Conservation (phyloP, 192 early-diverging fungal species). For the Backusella westeae region DNA sequence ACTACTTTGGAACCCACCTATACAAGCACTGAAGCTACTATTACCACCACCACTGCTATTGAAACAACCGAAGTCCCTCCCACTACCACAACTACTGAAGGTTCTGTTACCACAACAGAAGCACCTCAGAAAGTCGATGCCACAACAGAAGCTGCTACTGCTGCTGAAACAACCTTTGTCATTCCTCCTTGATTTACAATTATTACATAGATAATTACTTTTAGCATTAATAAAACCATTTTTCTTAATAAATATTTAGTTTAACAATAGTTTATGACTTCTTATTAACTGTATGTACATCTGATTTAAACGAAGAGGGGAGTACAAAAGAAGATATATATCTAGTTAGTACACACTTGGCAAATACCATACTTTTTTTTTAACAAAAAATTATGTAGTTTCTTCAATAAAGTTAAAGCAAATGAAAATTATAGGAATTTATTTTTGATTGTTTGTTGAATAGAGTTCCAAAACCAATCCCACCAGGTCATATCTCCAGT, state of each 20-base stretch:
- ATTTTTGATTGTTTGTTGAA: not conserved
- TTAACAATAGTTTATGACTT: not conserved
- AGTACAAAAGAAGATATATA: too few relatives aligned
- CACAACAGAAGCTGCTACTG: not conserved
- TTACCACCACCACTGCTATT: not conserved
- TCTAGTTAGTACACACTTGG: not conserved
- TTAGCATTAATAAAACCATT: not conserved
- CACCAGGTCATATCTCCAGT: conserved; percentile 1
- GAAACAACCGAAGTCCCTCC: not conserved
- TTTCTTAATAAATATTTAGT: not conserved
- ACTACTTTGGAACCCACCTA: not conserved
- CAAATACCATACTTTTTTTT: not conserved
- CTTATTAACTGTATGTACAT: too few relatives aligned
- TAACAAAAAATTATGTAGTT: not conserved
- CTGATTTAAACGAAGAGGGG: too few relatives aligned
- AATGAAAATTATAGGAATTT: not conserved
- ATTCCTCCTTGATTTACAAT: not conserved
- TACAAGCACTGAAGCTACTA: not conserved
- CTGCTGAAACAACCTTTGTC: not conserved
- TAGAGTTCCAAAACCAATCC: conserved; percentile 10
- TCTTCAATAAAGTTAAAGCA: not conserved
- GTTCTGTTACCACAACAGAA: not conserved
- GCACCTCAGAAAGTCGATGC: not conserved
- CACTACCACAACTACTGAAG: not conserved
- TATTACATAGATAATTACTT: not conserved